Evolutionary conservation across 352 stramenopile genomes (phyloP).

Genomic region (Pythium volutum): DNA sequence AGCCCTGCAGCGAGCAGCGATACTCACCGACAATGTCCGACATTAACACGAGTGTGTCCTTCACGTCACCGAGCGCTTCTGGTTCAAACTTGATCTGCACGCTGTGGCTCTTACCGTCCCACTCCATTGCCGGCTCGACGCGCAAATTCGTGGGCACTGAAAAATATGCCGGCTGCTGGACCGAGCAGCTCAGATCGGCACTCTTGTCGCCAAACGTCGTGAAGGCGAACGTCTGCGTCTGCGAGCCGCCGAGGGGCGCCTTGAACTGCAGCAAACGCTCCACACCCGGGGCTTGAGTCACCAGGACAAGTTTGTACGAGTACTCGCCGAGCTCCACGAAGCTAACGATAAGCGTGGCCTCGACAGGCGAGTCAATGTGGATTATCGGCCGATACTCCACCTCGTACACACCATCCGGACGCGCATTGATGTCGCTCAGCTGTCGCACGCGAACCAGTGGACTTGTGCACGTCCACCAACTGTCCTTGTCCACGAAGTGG

Average conservation of each 20-base stretch:
- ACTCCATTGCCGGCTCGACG: slow-evolving; percentile 53
- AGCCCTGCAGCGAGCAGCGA: slow-evolving; percentile 75
- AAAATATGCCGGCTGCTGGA: slow-evolving; percentile 71
- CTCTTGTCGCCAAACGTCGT: slow-evolving; percentile 40
- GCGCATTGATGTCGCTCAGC: slow-evolving; percentile 63
- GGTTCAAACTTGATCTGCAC: slow-evolving; percentile 88
- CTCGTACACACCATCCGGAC: slow-evolving; percentile 82
- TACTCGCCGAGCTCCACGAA: slow-evolving; percentile 89
- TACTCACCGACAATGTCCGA: slow-evolving; percentile 78
- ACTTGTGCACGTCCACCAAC: slow-evolving; percentile 84
- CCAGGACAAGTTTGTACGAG: slow-evolving; percentile 78
- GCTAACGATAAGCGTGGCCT: slow-evolving; percentile 67
- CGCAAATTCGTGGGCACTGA: slow-evolving; percentile 43
- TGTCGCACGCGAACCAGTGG: slow-evolving; percentile 67
- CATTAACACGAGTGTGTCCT: slow-evolving; percentile 67
- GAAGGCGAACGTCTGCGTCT: slow-evolving; percentile 83
- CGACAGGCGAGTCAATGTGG: slow-evolving; percentile 33
- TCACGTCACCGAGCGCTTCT: slow-evolving; percentile 81
- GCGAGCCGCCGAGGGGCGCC: slow-evolving; percentile 65
- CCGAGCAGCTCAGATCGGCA: slow-evolving; percentile 50
- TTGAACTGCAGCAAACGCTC: slow-evolving; percentile 83
- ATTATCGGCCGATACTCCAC: slow-evolving; percentile 88
- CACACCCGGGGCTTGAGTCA: slow-evolving; percentile 61
- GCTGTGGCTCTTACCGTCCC: slow-evolving; percentile 65
- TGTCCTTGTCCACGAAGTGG: slow-evolving; percentile 51